Evolutionary conservation across 2,329 filamentous ascomycete genomes (phyloP).

Genomic region (Aschersonia sp.): DNA sequence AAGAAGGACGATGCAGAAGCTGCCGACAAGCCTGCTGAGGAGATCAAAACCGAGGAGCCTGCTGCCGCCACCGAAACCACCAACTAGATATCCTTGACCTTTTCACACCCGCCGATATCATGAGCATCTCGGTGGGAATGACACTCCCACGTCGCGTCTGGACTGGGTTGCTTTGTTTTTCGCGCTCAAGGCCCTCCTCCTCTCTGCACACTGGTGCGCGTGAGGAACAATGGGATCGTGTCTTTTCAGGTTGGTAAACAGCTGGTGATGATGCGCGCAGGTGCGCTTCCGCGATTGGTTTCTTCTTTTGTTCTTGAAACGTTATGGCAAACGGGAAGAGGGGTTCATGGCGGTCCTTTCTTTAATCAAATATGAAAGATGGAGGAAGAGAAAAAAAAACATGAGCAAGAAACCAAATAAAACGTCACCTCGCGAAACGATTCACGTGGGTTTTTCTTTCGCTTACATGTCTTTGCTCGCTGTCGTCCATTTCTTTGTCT

Average conservation of each 20-base stretch:
- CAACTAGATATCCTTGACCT: slow-evolving; percentile 29
- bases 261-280: slow-evolving; percentile 13
- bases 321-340: slow-evolving; percentile 16
- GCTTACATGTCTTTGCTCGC: too few species aligned
- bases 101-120: slow-evolving; percentile 19
- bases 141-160: slow-evolving; percentile 20
- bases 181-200: slow-evolving; percentile 5
- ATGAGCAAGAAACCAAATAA: neutral
- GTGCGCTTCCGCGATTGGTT: slow-evolving; percentile 20
- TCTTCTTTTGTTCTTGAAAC: slow-evolving; percentile 9
- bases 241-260: slow-evolving; percentile 18
- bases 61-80: slow-evolving; percentile 27
- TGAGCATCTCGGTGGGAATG: slow-evolving; percentile 19
- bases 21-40: slow-evolving; percentile 23
- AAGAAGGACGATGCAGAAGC: slow-evolving; percentile 48
- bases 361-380: slow-evolving; percentile 5
- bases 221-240: slow-evolving; percentile 12
- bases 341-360: slow-evolving; percentile 4
- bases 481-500: too few species aligned
- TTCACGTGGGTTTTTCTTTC: too few species aligned
- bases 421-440: too few species aligned
- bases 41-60: slow-evolving; percentile 30
- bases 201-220: slow-evolving; percentile 1
- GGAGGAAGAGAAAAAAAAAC: neutral
- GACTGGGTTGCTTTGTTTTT: slow-evolving; percentile 6